These are phyloP conservation scores for Lepraria neglecta DNA, from an alignment of 495 filamentous ascomycete genomes.

Conservation along the genomic window DNA sequence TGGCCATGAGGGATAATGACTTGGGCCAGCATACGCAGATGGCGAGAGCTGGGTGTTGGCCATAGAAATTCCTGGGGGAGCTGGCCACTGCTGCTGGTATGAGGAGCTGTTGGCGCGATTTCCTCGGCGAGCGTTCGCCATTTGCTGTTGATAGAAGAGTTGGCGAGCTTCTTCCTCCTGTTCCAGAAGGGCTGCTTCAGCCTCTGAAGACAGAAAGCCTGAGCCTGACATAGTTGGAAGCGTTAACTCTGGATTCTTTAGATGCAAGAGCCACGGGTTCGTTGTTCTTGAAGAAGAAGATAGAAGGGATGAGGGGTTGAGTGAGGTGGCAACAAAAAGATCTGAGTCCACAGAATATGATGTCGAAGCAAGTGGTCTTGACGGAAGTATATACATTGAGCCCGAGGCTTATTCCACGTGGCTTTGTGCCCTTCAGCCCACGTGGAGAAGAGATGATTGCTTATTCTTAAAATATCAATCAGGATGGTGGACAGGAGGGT, in stretches of 20 bases:
- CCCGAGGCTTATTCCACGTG: not conserved
- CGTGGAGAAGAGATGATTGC: not conserved
- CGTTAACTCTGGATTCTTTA: not conserved
- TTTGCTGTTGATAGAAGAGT: slow-evolving; percentile 28
- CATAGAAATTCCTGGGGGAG: slow-evolving; percentile 14
- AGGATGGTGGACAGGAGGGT: not conserved
- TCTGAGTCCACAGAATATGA: not conserved
- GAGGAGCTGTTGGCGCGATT: slow-evolving; percentile 9
- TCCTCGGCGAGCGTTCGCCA: slow-evolving; percentile 15
- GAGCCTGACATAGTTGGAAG: slow-evolving; percentile 26
- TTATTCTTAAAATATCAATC: not conserved
- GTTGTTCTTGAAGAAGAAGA: not conserved
- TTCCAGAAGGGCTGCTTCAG: slow-evolving; percentile 29
- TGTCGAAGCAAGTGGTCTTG: not conserved
- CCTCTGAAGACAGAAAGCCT: slow-evolving; percentile 31
- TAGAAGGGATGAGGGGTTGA: slow-evolving; percentile 1
- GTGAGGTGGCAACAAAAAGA: not conserved
- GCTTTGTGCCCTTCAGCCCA: not conserved
- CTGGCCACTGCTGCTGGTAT: slow-evolving; percentile 18
- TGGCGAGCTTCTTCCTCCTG: slow-evolving; percentile 29
- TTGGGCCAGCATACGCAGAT: slow-evolving; percentile 14
- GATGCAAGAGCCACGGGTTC: not conserved
- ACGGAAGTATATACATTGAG: slow-evolving; percentile 2
- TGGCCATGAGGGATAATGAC: slow-evolving; percentile 22
- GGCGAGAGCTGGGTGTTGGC: slow-evolving; percentile 1